These are phyloP conservation scores for Auxenochlorella protothecoides DNA, from an alignment of 139 green algal species.

Conservation along the genomic window DNA sequence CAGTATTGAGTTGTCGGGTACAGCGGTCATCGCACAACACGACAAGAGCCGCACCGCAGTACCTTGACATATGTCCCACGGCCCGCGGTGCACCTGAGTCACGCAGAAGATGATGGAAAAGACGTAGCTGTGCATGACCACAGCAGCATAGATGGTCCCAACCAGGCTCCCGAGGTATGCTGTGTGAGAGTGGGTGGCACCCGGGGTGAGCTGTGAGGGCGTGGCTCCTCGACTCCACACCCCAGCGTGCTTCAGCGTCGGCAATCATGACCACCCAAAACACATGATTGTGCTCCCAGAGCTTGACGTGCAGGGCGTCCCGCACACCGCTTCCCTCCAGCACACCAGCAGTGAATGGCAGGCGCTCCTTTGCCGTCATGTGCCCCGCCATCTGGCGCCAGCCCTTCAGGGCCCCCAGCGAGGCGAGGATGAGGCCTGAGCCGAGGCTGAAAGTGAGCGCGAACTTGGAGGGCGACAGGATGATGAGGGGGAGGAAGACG, in stretches of 20 bases:
- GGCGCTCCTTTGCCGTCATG: constrained; percentile 69
- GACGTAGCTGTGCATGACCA: constrained; percentile 83
- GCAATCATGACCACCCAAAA: too few species aligned
- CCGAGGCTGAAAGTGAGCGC: constrained; percentile 82
- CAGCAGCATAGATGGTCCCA: constrained; percentile 71
- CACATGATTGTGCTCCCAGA: too few species aligned
- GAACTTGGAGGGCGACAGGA: constrained; percentile 89
- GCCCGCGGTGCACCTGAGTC: constrained; percentile 40
- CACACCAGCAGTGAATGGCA: constrained; percentile 58
- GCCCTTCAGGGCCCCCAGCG: constrained; percentile 67
- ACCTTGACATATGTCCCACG: not conserved
- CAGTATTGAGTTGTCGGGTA: not conserved
- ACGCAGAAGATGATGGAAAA: constrained; percentile 66
- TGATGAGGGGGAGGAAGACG: constrained; percentile 82
- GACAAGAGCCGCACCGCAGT: not conserved
- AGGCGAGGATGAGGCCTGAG: constrained; percentile 62
- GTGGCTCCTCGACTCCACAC: too few species aligned
- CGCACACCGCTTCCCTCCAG: not conserved
- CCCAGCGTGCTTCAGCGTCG: too few species aligned
- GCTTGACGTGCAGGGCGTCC: too few species aligned
- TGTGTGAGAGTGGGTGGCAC: constrained; percentile 16
- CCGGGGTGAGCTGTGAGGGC: too few species aligned
- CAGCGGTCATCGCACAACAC: too few species aligned
- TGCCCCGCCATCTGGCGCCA: constrained; percentile 70
- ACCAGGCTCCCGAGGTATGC: constrained; percentile 68